phyloP scores from a whole-genome alignment of 352 stramenopile species.

The Phytophthora colocasiae region DNA sequence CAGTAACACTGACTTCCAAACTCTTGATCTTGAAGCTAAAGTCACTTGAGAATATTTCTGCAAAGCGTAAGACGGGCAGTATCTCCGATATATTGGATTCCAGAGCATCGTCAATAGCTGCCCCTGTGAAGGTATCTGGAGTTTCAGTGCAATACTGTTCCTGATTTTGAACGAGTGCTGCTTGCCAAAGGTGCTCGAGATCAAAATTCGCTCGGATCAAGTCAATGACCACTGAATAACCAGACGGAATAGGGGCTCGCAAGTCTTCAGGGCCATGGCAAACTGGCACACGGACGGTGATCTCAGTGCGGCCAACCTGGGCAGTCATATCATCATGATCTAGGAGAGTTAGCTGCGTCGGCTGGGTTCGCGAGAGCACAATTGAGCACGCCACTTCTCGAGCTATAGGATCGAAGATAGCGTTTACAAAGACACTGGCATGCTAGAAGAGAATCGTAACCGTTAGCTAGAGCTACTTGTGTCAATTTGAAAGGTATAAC shows the following conservation, averaged over 20 bases:
- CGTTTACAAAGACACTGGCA: slow-evolving; percentile 35
- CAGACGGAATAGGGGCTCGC: slow-evolving; percentile 28
- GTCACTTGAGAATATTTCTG: slow-evolving; percentile 23
- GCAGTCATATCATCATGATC: slow-evolving; percentile 11
- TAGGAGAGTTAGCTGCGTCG: slow-evolving; percentile 16
- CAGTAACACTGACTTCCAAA: slow-evolving; percentile 26
- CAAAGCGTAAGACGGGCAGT: slow-evolving; percentile 19
- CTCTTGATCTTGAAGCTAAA: slow-evolving; percentile 15
- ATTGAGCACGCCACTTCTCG: slow-evolving; percentile 29
- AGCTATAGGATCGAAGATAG: slow-evolving; percentile 27
- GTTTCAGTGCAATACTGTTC: neutral
- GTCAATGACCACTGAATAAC: slow-evolving; percentile 25
- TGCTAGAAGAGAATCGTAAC: slow-evolving; percentile 27
- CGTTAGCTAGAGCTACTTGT: slow-evolving; percentile 1
- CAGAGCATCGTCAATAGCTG: neutral
- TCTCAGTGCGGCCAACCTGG: slow-evolving; percentile 32
- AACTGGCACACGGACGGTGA: slow-evolving; percentile 38
- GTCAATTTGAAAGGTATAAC: neutral
- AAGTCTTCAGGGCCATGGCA: slow-evolving; percentile 17
- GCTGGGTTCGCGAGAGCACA: slow-evolving; percentile 22
- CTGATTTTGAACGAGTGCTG: slow-evolving; percentile 11
- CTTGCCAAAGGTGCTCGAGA: slow-evolving; percentile 22
- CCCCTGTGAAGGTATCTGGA: neutral
- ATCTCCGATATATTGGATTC: neutral
- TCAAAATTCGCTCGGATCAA: slow-evolving; percentile 29